Base-by-base conservation (phyloP, 768 basidiomycete species). In the Collybia nuda region DNA sequence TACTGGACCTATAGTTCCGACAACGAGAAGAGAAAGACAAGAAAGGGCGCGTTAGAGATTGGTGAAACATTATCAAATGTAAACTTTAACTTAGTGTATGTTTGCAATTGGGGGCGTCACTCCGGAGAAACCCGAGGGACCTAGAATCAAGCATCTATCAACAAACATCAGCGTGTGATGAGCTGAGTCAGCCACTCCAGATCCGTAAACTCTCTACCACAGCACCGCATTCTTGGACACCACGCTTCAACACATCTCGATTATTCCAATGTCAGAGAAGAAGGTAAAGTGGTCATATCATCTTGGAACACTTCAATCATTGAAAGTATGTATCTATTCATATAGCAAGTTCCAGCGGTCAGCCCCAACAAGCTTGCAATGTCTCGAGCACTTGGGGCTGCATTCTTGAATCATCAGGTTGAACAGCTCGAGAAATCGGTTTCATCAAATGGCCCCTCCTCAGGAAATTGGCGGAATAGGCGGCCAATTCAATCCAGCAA, bases 351-450 rank as follows among this genome's bases (percentile, higher is more conserved):
- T 40, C 58, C 64, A 8, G 61, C 69, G 44, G 58, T 65, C 19
- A 64, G 65, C 28, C 62, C 72, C 24, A 83, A 79, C 67, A 87
- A 86, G 65, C 65, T 88, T 37, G 88, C 88, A 50, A 89, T 93
- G 88, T 92, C 90, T 49, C 81, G 85, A 54, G 90, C 91, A 1
- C 81, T 93, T 35, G 91, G 91, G 17, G 90, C 90, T 23, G 91
- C 91, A 2, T 92, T 92, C 64, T 79, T 93, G 52, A 87, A 79
- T 55, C 90, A 93, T 58, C 90, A 93, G 60, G 91, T 93, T 39
- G 88, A 92, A 58, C 87, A 92, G 61, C 84, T 93, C 47, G 90
- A 93, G 72, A 86, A 87, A 67, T 75, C 84, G 0, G 86, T 90
- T 17, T 70, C 75, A 24, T 26, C 51, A 3, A 73, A 72, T 40